phyloP scores from a whole-genome alignment of 805 yeast species.

The Ogataea haglerorum region DNA sequence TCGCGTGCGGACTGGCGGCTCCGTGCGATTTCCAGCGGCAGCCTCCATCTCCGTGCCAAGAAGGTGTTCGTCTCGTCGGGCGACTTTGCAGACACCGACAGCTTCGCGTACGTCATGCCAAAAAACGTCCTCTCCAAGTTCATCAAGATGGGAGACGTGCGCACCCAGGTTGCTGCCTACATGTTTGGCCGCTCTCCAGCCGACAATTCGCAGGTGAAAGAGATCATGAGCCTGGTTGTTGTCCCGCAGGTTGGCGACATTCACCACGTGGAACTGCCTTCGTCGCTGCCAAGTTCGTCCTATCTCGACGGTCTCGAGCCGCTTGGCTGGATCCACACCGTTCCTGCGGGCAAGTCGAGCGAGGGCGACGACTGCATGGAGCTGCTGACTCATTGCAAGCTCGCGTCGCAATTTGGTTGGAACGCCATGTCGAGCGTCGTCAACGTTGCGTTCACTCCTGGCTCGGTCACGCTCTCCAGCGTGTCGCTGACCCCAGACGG shows the following conservation, averaged over 20 bases:
- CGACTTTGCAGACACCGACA: conserved; percentile 49
- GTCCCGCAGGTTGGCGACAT: conserved; percentile 86
- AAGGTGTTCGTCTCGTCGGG: conserved; percentile 71
- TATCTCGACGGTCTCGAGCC: conserved; percentile 62
- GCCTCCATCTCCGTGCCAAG: conserved; percentile 69
- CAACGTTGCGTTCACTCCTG: conserved; percentile 72
- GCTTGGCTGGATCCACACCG: conserved; percentile 94
- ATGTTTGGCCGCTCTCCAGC: conserved; percentile 76
- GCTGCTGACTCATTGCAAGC: conserved; percentile 53
- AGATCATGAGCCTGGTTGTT: conserved; percentile 67
- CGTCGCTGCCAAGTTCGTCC: conserved; percentile 38
- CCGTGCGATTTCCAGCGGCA: conserved; percentile 75
- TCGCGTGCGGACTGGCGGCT: conserved; percentile 90
- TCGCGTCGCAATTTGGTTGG: conserved; percentile 39
- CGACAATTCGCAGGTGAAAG: conserved; percentile 72
- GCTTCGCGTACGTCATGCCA: conserved; percentile 74
- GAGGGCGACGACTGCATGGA: conserved; percentile 67
- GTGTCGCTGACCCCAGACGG: conserved; percentile 63
- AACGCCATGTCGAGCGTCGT: conserved; percentile 49
- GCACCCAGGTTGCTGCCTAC: conserved; percentile 79
- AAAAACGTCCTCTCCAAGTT: conserved; percentile 74
- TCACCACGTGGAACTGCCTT: conserved; percentile 61
- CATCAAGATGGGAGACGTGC: conserved; percentile 73
- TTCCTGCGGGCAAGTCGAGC: conserved; percentile 51
- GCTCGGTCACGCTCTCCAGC: conserved; percentile 76